Conservation (phyloP, 2,329 filamentous ascomycete species). For the Cercospora janseana region DNA sequence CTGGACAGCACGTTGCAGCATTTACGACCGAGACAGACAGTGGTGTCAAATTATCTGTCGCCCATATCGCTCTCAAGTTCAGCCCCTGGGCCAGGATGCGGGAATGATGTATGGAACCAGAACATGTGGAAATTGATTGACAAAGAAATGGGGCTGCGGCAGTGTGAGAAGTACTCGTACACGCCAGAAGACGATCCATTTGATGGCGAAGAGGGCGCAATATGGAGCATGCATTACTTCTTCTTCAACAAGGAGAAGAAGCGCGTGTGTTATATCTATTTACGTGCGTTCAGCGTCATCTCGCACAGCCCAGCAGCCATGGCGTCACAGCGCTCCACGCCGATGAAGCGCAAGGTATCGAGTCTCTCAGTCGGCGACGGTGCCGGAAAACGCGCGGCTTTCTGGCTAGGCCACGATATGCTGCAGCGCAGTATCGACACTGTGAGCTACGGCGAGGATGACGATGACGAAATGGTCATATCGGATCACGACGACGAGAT, state of each 20-base stretch:
- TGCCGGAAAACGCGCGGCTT: slow-evolving; percentile 77
- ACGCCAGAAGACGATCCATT: slow-evolving; percentile 86
- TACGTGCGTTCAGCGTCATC: slow-evolving; percentile 80
- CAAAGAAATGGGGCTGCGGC: slow-evolving; percentile 87
- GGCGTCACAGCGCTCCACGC: slow-evolving; percentile 45
- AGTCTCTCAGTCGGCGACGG: slow-evolving; percentile 48
- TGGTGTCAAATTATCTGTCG: slow-evolving; percentile 28
- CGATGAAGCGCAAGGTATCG: slow-evolving; percentile 31
- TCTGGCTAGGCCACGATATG: slow-evolving; percentile 75
- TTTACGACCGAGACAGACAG: slow-evolving; percentile 60
- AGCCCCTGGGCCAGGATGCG: slow-evolving; percentile 29
- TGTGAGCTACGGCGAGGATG: slow-evolving; percentile 34
- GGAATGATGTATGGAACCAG: slow-evolving; percentile 67
- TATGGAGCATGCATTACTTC: slow-evolving; percentile 96
- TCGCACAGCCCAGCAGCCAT: slow-evolving; percentile 58
- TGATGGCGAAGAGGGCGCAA: slow-evolving; percentile 84
- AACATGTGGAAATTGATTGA: slow-evolving; percentile 91
- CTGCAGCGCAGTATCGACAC: slow-evolving; percentile 28
- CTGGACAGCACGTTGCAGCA: slow-evolving; percentile 87
- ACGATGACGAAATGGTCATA: slow-evolving; percentile 35
- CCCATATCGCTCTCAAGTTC: slow-evolving; percentile 31
- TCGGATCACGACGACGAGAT: slow-evolving; percentile 35
- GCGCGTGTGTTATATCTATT: slow-evolving; percentile 88
- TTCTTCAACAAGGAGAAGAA: slow-evolving; percentile 94
- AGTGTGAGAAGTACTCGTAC: slow-evolving; percentile 88